A percentile compares a stretch with the other conserved stretches of the same genome.
Evolutionary conservation across 2,329 filamentous ascomycete genomes (phyloP).

Genomic region (Thelonectria rubi): DNA sequence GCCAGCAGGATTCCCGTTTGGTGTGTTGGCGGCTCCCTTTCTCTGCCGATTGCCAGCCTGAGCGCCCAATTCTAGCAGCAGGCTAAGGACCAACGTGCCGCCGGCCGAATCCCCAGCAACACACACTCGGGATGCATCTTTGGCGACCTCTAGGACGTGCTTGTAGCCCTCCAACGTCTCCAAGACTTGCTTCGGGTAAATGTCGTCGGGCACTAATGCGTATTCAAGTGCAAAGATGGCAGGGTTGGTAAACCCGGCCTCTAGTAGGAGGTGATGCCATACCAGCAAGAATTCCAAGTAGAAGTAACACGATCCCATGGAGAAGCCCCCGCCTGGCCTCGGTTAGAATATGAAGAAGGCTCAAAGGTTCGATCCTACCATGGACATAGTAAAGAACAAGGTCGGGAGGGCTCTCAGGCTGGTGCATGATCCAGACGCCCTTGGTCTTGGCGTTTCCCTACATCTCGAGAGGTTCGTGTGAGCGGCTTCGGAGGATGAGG

Average conservation of each 20-base stretch:
- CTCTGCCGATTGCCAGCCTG: slow-evolving; percentile 37
- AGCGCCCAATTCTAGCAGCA: slow-evolving; percentile 72
- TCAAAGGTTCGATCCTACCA: slow-evolving; percentile 57
- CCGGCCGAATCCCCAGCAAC: slow-evolving; percentile 84
- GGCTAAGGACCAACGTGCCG: slow-evolving; percentile 75
- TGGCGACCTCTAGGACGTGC: slow-evolving; percentile 69
- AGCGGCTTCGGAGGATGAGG: not conserved
- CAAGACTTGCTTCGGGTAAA: slow-evolving; percentile 77
- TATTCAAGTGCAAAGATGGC: slow-evolving; percentile 84
- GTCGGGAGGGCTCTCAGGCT: slow-evolving; percentile 70
- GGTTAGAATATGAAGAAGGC: slow-evolving; percentile 14
- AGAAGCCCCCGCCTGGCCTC: slow-evolving; percentile 76
- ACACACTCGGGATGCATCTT: slow-evolving; percentile 69
- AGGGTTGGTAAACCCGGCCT: slow-evolving; percentile 75
- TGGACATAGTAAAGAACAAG: slow-evolving; percentile 85
- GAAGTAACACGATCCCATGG: slow-evolving; percentile 83
- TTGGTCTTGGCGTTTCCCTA: slow-evolving; percentile 55
- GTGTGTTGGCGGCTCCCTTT: slow-evolving; percentile 23
- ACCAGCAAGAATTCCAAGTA: slow-evolving; percentile 85
- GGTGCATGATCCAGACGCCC: slow-evolving; percentile 75
- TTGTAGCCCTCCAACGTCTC: slow-evolving; percentile 76
- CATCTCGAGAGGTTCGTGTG: slow-evolving; percentile 1
- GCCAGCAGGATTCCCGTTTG: slow-evolving; percentile 17
- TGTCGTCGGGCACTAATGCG: slow-evolving; percentile 77
- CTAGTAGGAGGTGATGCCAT: slow-evolving; percentile 72